Conservation (phyloP, 768 basidiomycete species). For the Dictyophora rubrovolvata region DNA sequence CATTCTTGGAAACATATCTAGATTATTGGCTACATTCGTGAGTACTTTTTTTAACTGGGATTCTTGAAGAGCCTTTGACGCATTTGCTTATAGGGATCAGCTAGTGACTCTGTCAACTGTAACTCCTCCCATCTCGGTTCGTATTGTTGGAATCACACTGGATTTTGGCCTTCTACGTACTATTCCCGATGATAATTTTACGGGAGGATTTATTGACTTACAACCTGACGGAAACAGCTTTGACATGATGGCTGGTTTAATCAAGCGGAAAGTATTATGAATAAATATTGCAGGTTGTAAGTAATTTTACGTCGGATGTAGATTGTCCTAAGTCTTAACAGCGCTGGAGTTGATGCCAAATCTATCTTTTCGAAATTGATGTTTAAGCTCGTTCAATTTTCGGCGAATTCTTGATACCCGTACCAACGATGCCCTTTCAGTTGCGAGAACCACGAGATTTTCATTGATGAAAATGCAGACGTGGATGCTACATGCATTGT, state of each 20-base stretch:
- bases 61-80: neutral
- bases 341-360: neutral
- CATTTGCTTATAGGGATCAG: conserved; percentile 49
- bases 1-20: conserved; percentile 74
- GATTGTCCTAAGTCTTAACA: too few relatives aligned
- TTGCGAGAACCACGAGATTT: neutral
- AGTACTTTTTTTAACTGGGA: conserved; percentile 23
- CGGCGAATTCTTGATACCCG: neutral
- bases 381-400: neutral
- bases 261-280: conserved; percentile 37
- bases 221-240: conserved; percentile 98
- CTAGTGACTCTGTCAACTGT: conserved; percentile 73
- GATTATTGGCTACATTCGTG: conserved; percentile 87
- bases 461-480: neutral
- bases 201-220: conserved; percentile 63
- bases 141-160: conserved; percentile 76
- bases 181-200: conserved; percentile 38
- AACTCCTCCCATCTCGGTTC: conserved; percentile 55
- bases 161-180: conserved; percentile 86
- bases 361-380: neutral
- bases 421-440: neutral
- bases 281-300: neutral
- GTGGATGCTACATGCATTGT: neutral
- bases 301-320: neutral
- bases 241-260: conserved; percentile 85